phyloP scores from a whole-genome alignment of 108 stramenopile genomes.

The Nitzschia sp. region DNA sequence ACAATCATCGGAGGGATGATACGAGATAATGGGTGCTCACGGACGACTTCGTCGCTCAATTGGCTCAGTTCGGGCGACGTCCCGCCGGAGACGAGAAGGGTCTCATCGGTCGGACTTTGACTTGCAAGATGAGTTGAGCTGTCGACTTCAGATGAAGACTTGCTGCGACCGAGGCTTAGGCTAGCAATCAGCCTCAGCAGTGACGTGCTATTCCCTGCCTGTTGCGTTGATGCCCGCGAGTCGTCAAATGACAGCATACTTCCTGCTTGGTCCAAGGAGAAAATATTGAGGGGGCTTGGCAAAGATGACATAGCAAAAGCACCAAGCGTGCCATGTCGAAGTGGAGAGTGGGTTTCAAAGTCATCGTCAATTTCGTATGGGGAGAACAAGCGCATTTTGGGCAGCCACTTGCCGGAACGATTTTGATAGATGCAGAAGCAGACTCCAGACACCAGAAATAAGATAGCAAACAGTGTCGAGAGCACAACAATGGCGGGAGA shows the following conservation, averaged over 20 bases:
- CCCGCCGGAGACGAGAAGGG: not conserved
- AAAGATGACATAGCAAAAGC: not conserved
- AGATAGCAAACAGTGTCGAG: not conserved
- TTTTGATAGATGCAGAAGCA: not conserved
- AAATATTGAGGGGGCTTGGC: not conserved
- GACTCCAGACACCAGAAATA: not conserved
- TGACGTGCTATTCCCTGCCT: not conserved
- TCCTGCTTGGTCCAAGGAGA: not conserved
- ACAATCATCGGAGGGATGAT: slow-evolving; percentile 61
- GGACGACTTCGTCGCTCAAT: not conserved
- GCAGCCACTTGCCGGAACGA: slow-evolving; percentile 1
- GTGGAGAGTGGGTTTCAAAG: not conserved
- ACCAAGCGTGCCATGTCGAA: not conserved
- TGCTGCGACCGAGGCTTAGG: not conserved
- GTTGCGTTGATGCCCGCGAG: not conserved
- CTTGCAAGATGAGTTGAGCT: not conserved
- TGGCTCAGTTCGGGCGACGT: not conserved
- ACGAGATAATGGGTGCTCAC: slow-evolving; percentile 18
- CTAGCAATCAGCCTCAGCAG: not conserved
- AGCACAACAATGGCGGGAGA: not conserved
- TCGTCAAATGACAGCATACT: slow-evolving; percentile 6
- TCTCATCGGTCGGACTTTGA: not conserved
- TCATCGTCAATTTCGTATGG: not conserved
- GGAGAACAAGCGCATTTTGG: not conserved
- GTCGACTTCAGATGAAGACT: not conserved